Evolutionary conservation across 495 filamentous ascomycete species (phyloP), one percentile per base, ranked within the genome.

Genomic region (Penicillium goetzii): DNA sequence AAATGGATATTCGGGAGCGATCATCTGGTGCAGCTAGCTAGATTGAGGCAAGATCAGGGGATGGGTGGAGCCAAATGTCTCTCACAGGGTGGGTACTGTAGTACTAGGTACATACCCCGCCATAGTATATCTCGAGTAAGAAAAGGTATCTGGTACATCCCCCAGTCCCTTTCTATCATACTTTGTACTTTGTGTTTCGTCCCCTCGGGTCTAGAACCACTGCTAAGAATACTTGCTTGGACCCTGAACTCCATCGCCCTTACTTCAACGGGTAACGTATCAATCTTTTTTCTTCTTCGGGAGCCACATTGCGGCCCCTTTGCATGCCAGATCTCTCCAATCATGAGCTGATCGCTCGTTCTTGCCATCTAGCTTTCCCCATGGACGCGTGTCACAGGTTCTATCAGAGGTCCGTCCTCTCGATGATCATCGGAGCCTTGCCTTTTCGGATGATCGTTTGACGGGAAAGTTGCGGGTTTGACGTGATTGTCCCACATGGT

Each of bases 351-450:
- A 10, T 45, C 36, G 14, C 33, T 49, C 28, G 62, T 38, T 25
- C 56, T 23, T 58, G 28, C 17, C n/a, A 55, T 36, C 52, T 32
- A 34, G n/a, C 23, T 59, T 33, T 21, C 47, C 34, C 51, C 21
- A 19, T 45, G 43, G 61, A 63, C 61, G 61, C 61, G 61, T 63
- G 61, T 63, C 61, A 47, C 28, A 63, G 34, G 50, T 34, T 21
- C n/a, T 54, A 61, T 56, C 28, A 61, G 41, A 54, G 43, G 43
- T 14, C 36, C 26, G 26, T 54, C 36, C 53, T 53, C 26, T 50
- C 14, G 65, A 45, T 58, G 65, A 71, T 68, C 65, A 66, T 56
- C 65, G 60, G 65, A 61, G 54, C 62, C 17, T 17, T 36, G 19
- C 47, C n/a, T 34, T 32, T 59, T 38, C 34, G 28, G 55, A 17